Evolutionary conservation across 2,329 filamentous ascomycete species (phyloP).

Genomic region (Aspergillus sp.): DNA sequence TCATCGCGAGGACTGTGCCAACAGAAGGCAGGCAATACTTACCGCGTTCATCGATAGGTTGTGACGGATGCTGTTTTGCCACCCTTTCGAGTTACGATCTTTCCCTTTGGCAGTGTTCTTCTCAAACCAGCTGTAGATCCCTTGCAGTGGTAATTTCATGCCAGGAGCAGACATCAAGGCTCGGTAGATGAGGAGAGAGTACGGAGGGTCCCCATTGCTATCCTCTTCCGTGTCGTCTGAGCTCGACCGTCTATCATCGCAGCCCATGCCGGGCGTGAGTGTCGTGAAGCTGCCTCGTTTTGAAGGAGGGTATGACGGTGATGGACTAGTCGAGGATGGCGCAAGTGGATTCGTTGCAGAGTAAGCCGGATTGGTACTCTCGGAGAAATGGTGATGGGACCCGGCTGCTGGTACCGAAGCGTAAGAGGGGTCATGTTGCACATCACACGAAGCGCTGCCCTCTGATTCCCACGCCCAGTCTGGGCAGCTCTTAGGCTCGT

Average conservation of each 20-base stretch:
- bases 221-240: conserved; percentile 25
- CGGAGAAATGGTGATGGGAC: conserved; percentile 8
- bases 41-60: conserved; percentile 96
- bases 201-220: conserved; percentile 59
- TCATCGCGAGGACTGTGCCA: conserved; percentile 6
- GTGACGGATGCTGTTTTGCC: conserved; percentile 94
- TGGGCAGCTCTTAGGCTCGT: conserved; percentile 7
- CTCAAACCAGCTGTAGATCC: conserved; percentile 89
- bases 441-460: conserved; percentile 1
- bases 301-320: conserved; percentile 20
- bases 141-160: conserved; percentile 73
- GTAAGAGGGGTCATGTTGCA: conserved; percentile 9
- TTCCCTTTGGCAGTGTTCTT: conserved; percentile 75
- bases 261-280: conserved; percentile 9
- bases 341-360: conserved; percentile 11
- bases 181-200: conserved; percentile 76
- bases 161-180: conserved; percentile 68
- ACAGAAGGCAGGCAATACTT: conserved; percentile 39
- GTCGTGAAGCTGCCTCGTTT: conserved; percentile 11
- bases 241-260: conserved; percentile 24
- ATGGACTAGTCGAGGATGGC: conserved; percentile 22
- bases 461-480: conserved; percentile 15
- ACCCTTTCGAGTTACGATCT: conserved; percentile 64
- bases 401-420: conserved; percentile 7
- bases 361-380: neutral